Percentiles rank a stretch among this genome's conserved stretches.
These are phyloP conservation scores for Ophiostoma australiae DNA, from an alignment of 2,329 filamentous ascomycete genomes.

Conservation along the genomic window DNA sequence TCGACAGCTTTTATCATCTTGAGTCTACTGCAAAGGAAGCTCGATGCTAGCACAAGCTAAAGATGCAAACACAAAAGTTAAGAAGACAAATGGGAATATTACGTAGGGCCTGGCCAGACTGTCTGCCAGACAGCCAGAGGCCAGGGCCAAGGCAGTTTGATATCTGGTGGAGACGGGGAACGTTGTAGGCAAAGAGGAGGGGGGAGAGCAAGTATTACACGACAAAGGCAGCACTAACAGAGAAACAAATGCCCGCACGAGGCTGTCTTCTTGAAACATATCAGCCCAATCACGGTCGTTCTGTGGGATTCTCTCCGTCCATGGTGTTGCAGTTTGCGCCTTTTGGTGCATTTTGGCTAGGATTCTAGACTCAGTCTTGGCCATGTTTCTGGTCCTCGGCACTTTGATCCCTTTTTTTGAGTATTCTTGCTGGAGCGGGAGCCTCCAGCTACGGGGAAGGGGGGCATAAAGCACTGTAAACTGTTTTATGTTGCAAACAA, in stretches of 20 bases:
- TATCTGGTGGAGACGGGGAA: slow-evolving; percentile 1
- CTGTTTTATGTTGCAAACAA: slow-evolving; percentile 10
- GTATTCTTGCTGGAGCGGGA: background rate
- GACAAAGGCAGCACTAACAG: background rate
- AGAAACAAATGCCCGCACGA: slow-evolving; percentile 7
- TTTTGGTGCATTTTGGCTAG: background rate
- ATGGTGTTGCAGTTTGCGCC: background rate
- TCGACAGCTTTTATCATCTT: background rate
- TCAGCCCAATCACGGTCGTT: background rate
- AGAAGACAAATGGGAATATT: too few relatives aligned
- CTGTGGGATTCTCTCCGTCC: background rate
- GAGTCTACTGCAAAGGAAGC: too few relatives aligned
- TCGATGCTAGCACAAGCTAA: too few relatives aligned
- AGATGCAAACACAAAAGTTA: too few relatives aligned
- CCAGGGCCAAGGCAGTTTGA: background rate
- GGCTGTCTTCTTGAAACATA: background rate
- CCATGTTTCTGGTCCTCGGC: background rate
- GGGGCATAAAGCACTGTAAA: slow-evolving; percentile 2
- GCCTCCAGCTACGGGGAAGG: background rate
- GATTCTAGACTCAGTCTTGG: background rate
- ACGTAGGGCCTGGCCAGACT: background rate
- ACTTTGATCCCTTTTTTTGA: background rate
- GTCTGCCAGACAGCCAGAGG: background rate
- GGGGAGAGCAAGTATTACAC: background rate
- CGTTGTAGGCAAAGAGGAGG: slow-evolving; percentile 4